A percentile compares a stretch with the other conserved stretches of the same genome.
phyloP scores from a whole-genome alignment of 306 rosid species.

The Nissolia schottii region DNA sequence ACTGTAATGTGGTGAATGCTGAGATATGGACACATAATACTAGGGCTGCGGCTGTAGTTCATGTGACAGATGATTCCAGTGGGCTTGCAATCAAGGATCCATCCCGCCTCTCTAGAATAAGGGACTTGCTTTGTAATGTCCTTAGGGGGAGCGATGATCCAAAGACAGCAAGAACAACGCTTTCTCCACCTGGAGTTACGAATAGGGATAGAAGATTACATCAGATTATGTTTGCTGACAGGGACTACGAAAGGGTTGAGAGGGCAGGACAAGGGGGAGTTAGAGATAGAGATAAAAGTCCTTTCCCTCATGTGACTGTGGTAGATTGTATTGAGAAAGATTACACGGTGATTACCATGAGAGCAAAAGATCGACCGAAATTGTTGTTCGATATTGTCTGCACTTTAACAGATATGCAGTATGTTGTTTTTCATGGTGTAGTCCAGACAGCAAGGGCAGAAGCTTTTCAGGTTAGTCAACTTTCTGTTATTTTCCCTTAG shows the following conservation, averaged over 20 bases:
- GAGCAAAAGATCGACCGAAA: slow-evolving; percentile 85
- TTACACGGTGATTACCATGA: slow-evolving; percentile 74
- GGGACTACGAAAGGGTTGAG: slow-evolving; percentile 79
- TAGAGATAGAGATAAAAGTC: slow-evolving; percentile 44
- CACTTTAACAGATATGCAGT: slow-evolving; percentile 96
- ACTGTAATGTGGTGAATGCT: slow-evolving; percentile 78
- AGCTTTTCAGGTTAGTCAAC: slow-evolving; percentile 70
- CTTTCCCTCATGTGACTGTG: slow-evolving; percentile 63
- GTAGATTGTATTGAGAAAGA: slow-evolving; percentile 74
- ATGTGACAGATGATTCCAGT: slow-evolving; percentile 70
- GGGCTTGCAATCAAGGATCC: slow-evolving; percentile 69
- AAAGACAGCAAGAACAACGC: slow-evolving; percentile 63
- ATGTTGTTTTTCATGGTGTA: slow-evolving; percentile 86
- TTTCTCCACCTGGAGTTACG: slow-evolving; percentile 73
- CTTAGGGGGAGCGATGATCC: slow-evolving; percentile 65
- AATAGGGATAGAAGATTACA: slow-evolving; percentile 83
- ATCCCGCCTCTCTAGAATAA: slow-evolving; percentile 55
- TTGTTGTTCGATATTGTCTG: slow-evolving; percentile 88
- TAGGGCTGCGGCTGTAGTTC: slow-evolving; percentile 90
- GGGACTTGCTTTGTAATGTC: slow-evolving; percentile 77
- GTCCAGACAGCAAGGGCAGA: slow-evolving; percentile 66
- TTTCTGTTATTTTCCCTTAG: not conserved
- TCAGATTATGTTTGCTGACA: slow-evolving; percentile 93
- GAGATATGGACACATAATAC: slow-evolving; percentile 97
- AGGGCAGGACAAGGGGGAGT: slow-evolving; percentile 34